Conservation (phyloP, 2,329 filamentous ascomycete species). For the Aspergillus eucalypticola region DNA sequence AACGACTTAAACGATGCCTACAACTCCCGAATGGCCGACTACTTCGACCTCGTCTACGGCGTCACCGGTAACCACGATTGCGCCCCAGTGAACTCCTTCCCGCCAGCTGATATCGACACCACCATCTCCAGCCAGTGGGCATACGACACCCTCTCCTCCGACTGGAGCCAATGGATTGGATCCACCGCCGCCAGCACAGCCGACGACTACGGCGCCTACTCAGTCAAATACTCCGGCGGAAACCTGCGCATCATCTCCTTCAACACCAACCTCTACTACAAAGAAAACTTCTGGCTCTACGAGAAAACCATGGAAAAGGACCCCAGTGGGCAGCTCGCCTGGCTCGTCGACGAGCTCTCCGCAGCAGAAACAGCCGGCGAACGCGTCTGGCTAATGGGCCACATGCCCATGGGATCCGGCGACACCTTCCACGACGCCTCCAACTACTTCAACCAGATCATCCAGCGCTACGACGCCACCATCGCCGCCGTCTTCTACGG, state of each 20-base stretch:
- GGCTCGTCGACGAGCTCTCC: conserved; percentile 55
- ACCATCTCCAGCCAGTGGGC: conserved; percentile 52
- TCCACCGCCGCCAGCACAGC: conserved; percentile 35
- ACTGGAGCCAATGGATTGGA: conserved; percentile 55
- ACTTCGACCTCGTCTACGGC: conserved; percentile 50
- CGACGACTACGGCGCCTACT: conserved; percentile 53
- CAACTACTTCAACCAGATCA: conserved; percentile 58
- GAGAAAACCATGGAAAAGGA: conserved; percentile 57
- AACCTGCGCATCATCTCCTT: conserved; percentile 57
- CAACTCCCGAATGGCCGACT: conserved; percentile 44
- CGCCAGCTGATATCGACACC: conserved; percentile 42
- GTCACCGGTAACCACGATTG: conserved; percentile 60
- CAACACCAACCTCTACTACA: conserved; percentile 29
- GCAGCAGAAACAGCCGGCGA: conserved; percentile 55
- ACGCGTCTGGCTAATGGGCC: conserved; percentile 57
- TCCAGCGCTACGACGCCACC: conserved; percentile 57
- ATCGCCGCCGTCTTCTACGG: conserved; percentile 58
- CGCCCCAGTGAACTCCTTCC: conserved; percentile 53
- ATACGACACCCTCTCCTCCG: conserved; percentile 50
- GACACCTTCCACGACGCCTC: conserved; percentile 51
- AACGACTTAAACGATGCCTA: conserved; percentile 50
- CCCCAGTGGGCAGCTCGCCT: conserved; percentile 50
- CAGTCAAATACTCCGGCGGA: conserved; percentile 46
- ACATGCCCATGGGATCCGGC: conserved; percentile 52
- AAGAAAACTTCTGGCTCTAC: conserved; percentile 50